phyloP scores from a whole-genome alignment of 2,329 filamentous ascomycete species.

The Paracamarosporium sp. region DNA sequence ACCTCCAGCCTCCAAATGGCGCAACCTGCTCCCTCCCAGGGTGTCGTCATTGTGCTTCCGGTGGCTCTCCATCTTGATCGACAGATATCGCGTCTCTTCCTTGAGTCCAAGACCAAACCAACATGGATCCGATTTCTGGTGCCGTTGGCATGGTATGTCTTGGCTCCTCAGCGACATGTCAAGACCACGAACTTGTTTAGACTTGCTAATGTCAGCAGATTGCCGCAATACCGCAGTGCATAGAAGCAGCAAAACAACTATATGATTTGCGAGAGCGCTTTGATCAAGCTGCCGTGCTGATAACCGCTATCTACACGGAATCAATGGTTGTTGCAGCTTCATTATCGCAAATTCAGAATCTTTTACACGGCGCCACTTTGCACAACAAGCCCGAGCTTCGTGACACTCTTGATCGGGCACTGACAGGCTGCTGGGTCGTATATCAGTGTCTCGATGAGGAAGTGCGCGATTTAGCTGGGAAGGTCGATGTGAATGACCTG shows the following conservation, averaged over 20 bases:
- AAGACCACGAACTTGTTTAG: background rate
- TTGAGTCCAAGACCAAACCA: background rate
- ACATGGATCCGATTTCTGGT: background rate
- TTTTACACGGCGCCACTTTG: slow-evolving; percentile 36
- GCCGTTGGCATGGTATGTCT: slow-evolving; percentile 6
- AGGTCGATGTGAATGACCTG: slow-evolving; percentile 27
- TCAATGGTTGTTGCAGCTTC: slow-evolving; percentile 43
- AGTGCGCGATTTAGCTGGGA: slow-evolving; percentile 30
- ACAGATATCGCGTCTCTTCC: background rate
- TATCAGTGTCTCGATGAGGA: slow-evolving; percentile 42
- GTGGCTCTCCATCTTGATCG: background rate
- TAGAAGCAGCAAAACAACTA: slow-evolving; percentile 37
- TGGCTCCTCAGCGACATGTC: background rate
- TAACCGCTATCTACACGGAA: slow-evolving; percentile 42
- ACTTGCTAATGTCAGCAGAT: slow-evolving; percentile 15
- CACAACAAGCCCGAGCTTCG: slow-evolving; percentile 35
- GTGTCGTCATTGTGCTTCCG: background rate
- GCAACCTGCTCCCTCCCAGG: background rate
- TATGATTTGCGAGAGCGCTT: slow-evolving; percentile 38
- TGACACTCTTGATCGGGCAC: slow-evolving; percentile 38
- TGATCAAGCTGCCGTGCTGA: slow-evolving; percentile 38
- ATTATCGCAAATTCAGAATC: slow-evolving; percentile 37
- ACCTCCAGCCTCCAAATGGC: background rate
- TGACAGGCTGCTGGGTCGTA: slow-evolving; percentile 42
- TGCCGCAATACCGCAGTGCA: slow-evolving; percentile 31